A percentile compares a stretch with the other conserved stretches of the same genome.
phyloP scores from a whole-genome alignment of 768 basidiomycete species.

The Astraeus odoratus region DNA sequence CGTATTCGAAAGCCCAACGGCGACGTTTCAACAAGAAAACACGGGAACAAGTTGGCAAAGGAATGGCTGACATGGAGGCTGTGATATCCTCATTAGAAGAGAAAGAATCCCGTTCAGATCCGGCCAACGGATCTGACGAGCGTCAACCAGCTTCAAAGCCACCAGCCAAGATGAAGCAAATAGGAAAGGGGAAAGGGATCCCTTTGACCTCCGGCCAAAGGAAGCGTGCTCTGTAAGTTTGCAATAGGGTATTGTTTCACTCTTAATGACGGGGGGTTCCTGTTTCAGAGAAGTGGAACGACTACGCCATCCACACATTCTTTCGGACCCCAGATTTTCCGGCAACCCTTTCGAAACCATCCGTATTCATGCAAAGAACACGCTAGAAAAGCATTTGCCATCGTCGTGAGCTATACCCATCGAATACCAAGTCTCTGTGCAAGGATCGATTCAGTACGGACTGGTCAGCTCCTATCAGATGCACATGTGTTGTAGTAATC shows the following conservation, averaged over 20 bases:
- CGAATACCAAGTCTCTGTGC: no score
- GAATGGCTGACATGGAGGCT: constrained; percentile 42
- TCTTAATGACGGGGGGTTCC: background rate
- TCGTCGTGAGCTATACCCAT: background rate
- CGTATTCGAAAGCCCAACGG: constrained; percentile 67
- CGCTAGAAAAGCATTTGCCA: constrained; percentile 48
- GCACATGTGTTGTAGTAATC: no score
- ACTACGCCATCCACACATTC: constrained; percentile 62
- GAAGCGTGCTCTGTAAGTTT: constrained; percentile 58
- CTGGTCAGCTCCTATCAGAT: no score
- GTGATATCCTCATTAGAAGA: constrained; percentile 51
- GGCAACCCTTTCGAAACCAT: constrained; percentile 73
- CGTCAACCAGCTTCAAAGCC: constrained; percentile 8
- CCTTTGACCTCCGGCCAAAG: constrained; percentile 60
- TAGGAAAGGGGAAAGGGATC: constrained; percentile 57
- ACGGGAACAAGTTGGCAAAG: constrained; percentile 50
- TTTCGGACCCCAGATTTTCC: constrained; percentile 57
- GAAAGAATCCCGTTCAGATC: constrained; percentile 17
- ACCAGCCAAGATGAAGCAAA: constrained; percentile 40
- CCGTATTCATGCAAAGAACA: constrained; percentile 74
- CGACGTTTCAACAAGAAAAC: constrained; percentile 67
- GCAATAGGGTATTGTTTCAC: no score
- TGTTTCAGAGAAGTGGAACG: constrained; percentile 53
- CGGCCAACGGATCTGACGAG: constrained; percentile 11
- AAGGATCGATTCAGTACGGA: no score